Evolutionary conservation across 1,284 basidiomycete species (phyloP).

Genomic region (Kalmanozyma brasiliensis): DNA sequence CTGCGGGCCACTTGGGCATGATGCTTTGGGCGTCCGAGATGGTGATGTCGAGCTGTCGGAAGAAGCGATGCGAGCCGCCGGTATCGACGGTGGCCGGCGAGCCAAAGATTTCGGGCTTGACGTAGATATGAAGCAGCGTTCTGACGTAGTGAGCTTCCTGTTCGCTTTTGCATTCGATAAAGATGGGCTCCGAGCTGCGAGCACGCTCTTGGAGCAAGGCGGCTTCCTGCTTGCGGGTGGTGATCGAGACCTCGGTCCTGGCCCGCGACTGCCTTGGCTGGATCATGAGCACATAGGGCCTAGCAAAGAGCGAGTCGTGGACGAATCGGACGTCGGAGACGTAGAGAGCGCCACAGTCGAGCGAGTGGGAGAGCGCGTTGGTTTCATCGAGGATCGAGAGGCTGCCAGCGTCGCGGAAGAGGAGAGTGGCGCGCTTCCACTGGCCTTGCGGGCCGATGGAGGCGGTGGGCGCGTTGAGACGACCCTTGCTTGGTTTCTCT

Average conservation of each 20-base stretch:
- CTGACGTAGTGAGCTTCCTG: slow-evolving; percentile 40
- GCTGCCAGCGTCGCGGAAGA: slow-evolving; percentile 52
- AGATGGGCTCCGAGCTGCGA: slow-evolving; percentile 48
- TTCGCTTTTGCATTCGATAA: slow-evolving; percentile 43
- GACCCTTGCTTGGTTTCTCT: slow-evolving; percentile 45
- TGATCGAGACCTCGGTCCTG: slow-evolving; percentile 22
- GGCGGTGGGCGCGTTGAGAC: slow-evolving; percentile 35
- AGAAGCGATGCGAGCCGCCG: slow-evolving; percentile 52
- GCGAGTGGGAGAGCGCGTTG: slow-evolving; percentile 51
- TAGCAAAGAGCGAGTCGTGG: slow-evolving; percentile 54
- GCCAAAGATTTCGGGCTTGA: slow-evolving; percentile 53
- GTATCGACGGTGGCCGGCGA: slow-evolving; percentile 16
- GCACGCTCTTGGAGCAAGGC: slow-evolving; percentile 15
- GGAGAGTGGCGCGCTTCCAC: slow-evolving; percentile 51
- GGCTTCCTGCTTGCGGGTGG: slow-evolving; percentile 25
- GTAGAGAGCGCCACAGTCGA: slow-evolving; percentile 32
- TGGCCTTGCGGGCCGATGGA: slow-evolving; percentile 26
- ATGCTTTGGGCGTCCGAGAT: slow-evolving; percentile 53
- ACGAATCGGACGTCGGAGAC: slow-evolving; percentile 52
- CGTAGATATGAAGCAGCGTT: slow-evolving; percentile 44
- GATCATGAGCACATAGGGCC: slow-evolving; percentile 49
- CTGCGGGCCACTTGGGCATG: slow-evolving; percentile 42
- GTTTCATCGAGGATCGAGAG: slow-evolving; percentile 52
- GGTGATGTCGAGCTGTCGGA: slow-evolving; percentile 55
- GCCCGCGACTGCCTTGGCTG: slow-evolving; percentile 25